Base-by-base conservation (phyloP, 306 rosid genomes). In the Quercus parvula region DNA sequence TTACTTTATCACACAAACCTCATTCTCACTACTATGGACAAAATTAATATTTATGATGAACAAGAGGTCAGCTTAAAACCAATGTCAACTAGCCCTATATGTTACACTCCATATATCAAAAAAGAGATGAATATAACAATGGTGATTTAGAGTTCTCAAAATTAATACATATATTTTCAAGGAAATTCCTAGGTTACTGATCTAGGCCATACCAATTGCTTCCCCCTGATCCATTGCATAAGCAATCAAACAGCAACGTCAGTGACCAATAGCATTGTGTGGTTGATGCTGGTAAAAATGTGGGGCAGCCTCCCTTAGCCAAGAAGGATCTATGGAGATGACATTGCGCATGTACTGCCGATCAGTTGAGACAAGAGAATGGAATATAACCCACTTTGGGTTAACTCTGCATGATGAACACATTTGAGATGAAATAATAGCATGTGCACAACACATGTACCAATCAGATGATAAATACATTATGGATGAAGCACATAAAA, bases 291-390 rank as follows among this genome's bases (percentile, higher is more conserved):
- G 89, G 90, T 92, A 92, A 85, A 92, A 94, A 82, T 92, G 99
- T 20, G 97, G 97, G 62, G 97, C 99, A 61, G 87, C 95, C 81
- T 91, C 99, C 56, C 81, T 70, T 58, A 94, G 85, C 89, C 95
- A 91, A 8, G 97, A 89, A 13, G 90, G 95, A 69, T 94, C 99
- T 22, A 94, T 85, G 56, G 94, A 74, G 77, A 87, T 85, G 46
- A 94, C 97, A 79, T 94, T 94, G 27, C 99, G 95, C 95, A 92
- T 89, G 85, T 94, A 94, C 64, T 92, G 97, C 59, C 89, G 78
- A 74, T 94, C 97, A 28, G 99, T 94, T 30, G 95, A 94, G 66
- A 94, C 97, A 10, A 92, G 89, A 56, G 97, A 85, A 80, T 82
- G 89, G 88, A 82, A 94, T 63, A 92, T 54, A 54, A 94, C 90